phyloP scores from a whole-genome alignment of 108 stramenopile species.

The Ochromonas danica region DNA sequence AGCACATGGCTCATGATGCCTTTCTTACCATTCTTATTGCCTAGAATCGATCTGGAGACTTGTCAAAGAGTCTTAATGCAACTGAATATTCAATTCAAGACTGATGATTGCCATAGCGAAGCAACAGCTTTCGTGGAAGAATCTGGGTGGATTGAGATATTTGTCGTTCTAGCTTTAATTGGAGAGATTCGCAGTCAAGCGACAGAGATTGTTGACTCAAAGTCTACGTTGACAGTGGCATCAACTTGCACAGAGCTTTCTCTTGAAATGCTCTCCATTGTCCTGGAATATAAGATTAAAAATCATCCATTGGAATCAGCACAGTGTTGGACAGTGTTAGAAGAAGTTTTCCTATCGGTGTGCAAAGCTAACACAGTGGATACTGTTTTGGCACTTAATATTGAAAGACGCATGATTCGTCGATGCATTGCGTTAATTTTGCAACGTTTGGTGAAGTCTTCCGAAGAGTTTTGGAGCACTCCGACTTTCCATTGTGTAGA shows the following conservation, averaged over 20 bases:
- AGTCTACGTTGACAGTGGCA: neutral
- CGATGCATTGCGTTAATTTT: neutral
- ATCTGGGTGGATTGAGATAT: neutral
- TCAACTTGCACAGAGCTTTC: neutral
- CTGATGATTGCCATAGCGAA: slow-evolving; percentile 7
- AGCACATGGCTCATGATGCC: neutral
- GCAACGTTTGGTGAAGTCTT: no score
- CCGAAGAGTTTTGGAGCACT: no score
- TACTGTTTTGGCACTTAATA: neutral
- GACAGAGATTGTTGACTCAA: neutral
- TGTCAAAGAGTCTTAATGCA: neutral
- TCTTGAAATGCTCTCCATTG: neutral
- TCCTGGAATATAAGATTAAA: neutral
- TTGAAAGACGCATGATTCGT: neutral
- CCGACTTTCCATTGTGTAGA: no score
- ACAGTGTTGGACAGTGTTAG: neutral
- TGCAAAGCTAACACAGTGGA: neutral
- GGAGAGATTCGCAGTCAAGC: neutral
- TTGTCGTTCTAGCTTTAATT: neutral
- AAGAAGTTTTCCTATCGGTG: neutral
- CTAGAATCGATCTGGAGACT: neutral
- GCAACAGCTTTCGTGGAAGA: neutral
- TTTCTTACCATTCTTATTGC: neutral
- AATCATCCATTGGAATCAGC: neutral
- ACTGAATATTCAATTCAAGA: slow-evolving; percentile 16